Percentiles rank a stretch among this genome's conserved stretches.
Evolutionary conservation across 2,329 filamentous ascomycete genomes (phyloP).

Genomic region (Grosmannia serpens): DNA sequence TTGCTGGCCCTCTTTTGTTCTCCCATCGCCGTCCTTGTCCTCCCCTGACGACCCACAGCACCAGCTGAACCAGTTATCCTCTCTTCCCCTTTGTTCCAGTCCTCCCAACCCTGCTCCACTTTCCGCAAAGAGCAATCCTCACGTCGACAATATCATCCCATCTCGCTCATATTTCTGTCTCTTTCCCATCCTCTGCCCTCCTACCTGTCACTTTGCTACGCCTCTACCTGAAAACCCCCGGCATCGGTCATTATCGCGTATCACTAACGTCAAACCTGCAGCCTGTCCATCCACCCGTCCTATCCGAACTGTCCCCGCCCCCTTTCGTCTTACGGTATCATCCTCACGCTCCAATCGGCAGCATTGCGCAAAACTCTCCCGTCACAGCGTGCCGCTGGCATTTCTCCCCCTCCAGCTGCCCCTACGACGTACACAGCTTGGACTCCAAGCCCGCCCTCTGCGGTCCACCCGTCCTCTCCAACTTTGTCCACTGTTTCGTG

Average conservation of each 20-base stretch:
- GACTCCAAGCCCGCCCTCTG: not conserved
- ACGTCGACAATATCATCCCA: not conserved
- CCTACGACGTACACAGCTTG: not conserved
- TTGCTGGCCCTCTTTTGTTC: not conserved
- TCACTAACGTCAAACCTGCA: not conserved
- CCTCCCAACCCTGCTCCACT: not conserved
- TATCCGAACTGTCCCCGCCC: not conserved
- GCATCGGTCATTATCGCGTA: not conserved
- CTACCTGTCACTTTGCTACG: not conserved
- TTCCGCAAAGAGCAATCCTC: not conserved
- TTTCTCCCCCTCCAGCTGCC: not conserved
- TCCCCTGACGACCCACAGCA: not conserved
- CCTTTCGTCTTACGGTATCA: not conserved
- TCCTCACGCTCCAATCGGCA: not conserved
- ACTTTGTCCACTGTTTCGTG: constrained; percentile 2
- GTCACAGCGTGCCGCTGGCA: not conserved
- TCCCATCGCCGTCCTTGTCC: not conserved
- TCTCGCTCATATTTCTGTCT: not conserved
- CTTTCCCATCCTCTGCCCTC: not conserved
- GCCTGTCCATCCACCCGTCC: not conserved
- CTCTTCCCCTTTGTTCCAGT: not conserved
- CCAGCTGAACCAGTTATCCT: not conserved
- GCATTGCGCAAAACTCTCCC: not conserved
- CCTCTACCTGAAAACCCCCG: not conserved
- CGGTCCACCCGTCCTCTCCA: constrained; percentile 3